phyloP scores from a whole-genome alignment of 129 eudicot species.

The Erigeron canadensis region DNA sequence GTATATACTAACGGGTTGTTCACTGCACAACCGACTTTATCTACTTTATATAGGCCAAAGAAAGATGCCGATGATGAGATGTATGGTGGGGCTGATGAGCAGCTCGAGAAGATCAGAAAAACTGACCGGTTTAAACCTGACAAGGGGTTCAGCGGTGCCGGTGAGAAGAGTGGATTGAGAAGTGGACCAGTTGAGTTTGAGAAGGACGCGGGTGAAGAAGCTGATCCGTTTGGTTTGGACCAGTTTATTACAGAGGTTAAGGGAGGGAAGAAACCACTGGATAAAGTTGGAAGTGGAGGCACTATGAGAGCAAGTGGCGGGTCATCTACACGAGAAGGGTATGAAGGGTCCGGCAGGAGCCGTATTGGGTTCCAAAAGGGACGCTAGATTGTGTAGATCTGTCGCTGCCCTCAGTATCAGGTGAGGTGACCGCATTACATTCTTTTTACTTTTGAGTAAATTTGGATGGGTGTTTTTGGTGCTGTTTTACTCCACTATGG shows the following conservation, averaged over 20 bases:
- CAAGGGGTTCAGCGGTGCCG: slow-evolving; percentile 59
- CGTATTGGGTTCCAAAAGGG: slow-evolving; percentile 67
- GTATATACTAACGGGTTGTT: slow-evolving; percentile 68
- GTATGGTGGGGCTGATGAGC: slow-evolving; percentile 83
- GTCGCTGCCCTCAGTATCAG: slow-evolving; percentile 40
- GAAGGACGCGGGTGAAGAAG: not conserved
- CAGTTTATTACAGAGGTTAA: slow-evolving; percentile 76
- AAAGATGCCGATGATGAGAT: slow-evolving; percentile 65
- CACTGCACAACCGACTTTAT: slow-evolving; percentile 62
- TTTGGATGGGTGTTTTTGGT: not conserved
- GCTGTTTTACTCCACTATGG: not conserved
- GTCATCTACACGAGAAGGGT: slow-evolving; percentile 57
- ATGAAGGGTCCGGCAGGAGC: slow-evolving; percentile 56
- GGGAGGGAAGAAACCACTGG: slow-evolving; percentile 66
- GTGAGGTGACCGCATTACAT: not conserved
- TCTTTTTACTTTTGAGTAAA: not conserved
- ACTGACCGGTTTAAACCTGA: slow-evolving; percentile 78
- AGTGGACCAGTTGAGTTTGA: slow-evolving; percentile 27
- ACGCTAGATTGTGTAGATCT: slow-evolving; percentile 44
- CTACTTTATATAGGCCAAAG: slow-evolving; percentile 71
- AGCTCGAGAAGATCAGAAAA: slow-evolving; percentile 69
- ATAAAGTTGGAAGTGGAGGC: slow-evolving; percentile 68
- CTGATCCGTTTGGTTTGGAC: slow-evolving; percentile 25
- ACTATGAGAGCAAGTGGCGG: slow-evolving; percentile 83
- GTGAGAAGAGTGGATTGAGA: slow-evolving; percentile 55